These are phyloP conservation scores for Moricandia arvensis DNA, from an alignment of 345 rosid species.

Conservation along the genomic window DNA sequence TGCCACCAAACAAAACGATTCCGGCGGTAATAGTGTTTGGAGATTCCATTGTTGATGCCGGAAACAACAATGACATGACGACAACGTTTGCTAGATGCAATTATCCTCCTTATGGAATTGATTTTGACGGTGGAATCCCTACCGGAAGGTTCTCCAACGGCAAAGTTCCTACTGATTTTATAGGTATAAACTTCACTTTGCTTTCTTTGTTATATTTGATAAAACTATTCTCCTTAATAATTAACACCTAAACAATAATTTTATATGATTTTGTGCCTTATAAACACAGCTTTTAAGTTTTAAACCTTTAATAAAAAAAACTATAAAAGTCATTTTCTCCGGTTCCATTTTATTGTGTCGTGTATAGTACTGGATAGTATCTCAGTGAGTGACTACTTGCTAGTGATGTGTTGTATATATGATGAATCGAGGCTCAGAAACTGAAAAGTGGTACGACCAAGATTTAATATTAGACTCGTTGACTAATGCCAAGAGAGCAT, in stretches of 20 bases:
- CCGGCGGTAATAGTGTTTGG: constrained; percentile 74
- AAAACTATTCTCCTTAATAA: not conserved
- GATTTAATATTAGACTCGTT: not conserved
- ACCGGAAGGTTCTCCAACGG: constrained; percentile 84
- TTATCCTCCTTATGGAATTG: constrained; percentile 70
- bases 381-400: not conserved
- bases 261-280: not conserved
- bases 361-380: not conserved
- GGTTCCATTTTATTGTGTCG: not conserved
- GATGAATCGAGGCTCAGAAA: not conserved
- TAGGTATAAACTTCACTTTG: not conserved
- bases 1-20: constrained; percentile 41
- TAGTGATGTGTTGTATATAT: not conserved
- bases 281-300: not conserved
- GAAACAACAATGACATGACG: constrained; percentile 60
- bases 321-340: not conserved
- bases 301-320: not conserved
- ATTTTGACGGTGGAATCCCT: constrained; percentile 55
- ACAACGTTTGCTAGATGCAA: constrained; percentile 50
- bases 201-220: not conserved
- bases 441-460: constrained; percentile 21
- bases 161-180: constrained; percentile 59
- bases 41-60: constrained; percentile 81
- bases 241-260: constrained; percentile 19
- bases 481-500: constrained; percentile 5